Percentiles rank a stretch among this genome's conserved stretches.
Conservation (phyloP, 2,329 filamentous ascomycete genomes). For the Venturiaceae sp. region DNA sequence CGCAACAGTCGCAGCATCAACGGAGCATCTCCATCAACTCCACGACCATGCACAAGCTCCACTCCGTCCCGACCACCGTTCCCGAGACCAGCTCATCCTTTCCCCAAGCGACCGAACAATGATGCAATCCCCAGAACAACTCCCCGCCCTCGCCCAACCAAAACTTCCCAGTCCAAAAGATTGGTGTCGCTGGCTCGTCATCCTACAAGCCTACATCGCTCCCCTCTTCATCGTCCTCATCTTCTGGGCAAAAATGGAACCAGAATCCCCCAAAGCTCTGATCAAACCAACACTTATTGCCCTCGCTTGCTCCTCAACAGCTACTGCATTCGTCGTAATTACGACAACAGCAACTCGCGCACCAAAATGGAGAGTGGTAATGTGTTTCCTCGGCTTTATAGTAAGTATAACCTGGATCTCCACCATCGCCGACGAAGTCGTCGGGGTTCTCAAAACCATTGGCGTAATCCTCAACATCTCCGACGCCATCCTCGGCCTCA, state of each 20-base stretch:
- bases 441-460: constrained; percentile 85
- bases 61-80: constrained; percentile 15
- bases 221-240: constrained; percentile 75
- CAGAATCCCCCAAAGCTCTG: constrained; percentile 52
- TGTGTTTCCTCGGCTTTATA: constrained; percentile 83
- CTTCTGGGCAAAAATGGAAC: constrained; percentile 57
- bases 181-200: constrained; percentile 89
- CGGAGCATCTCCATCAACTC: constrained; percentile 15
- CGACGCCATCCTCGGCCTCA: constrained; percentile 88
- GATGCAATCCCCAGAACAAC: constrained; percentile 24
- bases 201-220: constrained; percentile 75
- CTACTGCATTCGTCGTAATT: constrained; percentile 56
- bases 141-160: constrained; percentile 13
- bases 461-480: constrained; percentile 89
- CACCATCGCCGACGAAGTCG: constrained; percentile 89
- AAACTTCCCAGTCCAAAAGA: constrained; percentile 31
- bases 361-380: constrained; percentile 63
- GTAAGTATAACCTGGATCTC: constrained; percentile 96
- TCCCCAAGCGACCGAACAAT: constrained; percentile 23
- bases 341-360: constrained; percentile 59
- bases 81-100: constrained; percentile 16
- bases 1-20: constrained; percentile 21
- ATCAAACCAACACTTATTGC: constrained; percentile 38
- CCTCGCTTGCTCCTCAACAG: constrained; percentile 48
- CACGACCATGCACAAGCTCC: constrained; percentile 10